These are phyloP conservation scores for Cryptosporidium meleagridis DNA, from an alignment of 169 alveolate species.

Conservation along the genomic window DNA sequence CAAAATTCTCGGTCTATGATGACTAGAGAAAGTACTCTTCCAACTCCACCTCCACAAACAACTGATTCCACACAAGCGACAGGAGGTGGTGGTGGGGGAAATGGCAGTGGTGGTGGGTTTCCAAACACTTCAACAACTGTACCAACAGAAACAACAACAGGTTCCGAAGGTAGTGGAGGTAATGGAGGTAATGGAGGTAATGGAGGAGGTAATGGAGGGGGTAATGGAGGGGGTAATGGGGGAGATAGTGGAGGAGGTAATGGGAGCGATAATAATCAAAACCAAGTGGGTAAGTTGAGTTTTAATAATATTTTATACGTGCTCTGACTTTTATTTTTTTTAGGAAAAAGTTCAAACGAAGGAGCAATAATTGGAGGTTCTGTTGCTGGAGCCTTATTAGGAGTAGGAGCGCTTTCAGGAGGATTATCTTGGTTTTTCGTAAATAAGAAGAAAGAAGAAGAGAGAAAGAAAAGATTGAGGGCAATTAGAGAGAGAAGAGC, in stretches of 20 bases:
- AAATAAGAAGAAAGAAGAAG: constrained; percentile 43
- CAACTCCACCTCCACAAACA: constrained; percentile 29
- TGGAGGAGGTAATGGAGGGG: background rate
- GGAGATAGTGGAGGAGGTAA: constrained; percentile 6
- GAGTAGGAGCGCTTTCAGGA: constrained; percentile 58
- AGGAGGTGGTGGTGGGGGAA: constrained; percentile 14
- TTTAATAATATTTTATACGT: background rate
- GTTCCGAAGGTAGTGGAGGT: background rate
- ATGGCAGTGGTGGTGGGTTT: constrained; percentile 22
- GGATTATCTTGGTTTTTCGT: constrained; percentile 55
- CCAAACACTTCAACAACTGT: constrained; percentile 16
- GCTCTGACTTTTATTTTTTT: background rate
- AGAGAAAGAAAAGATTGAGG: constrained; percentile 48
- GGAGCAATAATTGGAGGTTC: constrained; percentile 51
- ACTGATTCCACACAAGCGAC: background rate
- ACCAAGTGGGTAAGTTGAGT: constrained; percentile 34
- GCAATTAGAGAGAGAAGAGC: constrained; percentile 36
- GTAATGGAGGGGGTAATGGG: background rate
- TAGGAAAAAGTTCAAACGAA: background rate
- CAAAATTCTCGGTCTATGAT: background rate
- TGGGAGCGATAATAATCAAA: background rate
- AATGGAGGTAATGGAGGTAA: background rate
- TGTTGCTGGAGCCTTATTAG: constrained; percentile 48
- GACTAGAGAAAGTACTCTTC: background rate
- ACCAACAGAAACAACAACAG: background rate